These are phyloP conservation scores for Penicillium maclennaniae DNA, from an alignment of 495 filamentous ascomycete genomes.

Conservation along the genomic window DNA sequence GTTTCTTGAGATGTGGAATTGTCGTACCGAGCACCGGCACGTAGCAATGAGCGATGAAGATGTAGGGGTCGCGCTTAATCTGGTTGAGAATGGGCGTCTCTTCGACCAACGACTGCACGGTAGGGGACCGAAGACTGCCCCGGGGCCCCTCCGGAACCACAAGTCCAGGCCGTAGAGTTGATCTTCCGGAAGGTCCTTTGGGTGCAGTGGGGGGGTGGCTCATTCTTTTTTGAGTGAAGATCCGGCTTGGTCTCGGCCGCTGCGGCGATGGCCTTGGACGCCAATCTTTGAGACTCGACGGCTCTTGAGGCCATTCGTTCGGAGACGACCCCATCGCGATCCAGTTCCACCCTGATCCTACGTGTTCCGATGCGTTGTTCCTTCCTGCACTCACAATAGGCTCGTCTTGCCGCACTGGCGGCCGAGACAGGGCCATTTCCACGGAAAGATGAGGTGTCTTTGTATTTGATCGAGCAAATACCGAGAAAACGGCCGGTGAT, in stretches of 20 bases:
- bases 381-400: slow-evolving; percentile 56
- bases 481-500: slow-evolving; percentile 89
- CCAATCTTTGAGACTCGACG: slow-evolving; percentile 60
- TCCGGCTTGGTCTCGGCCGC: slow-evolving; percentile 28
- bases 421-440: slow-evolving; percentile 55
- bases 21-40: slow-evolving; percentile 86
- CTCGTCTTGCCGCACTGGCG: slow-evolving; percentile 70
- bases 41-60: slow-evolving; percentile 82
- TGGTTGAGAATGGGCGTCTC: slow-evolving; percentile 57
- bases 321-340: slow-evolving; percentile 81
- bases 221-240: slow-evolving; percentile 40
- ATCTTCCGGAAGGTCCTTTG: slow-evolving; percentile 76
- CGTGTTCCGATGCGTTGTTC: slow-evolving; percentile 70
- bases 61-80: slow-evolving; percentile 79
- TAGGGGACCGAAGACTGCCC: slow-evolving; percentile 38
- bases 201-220: slow-evolving; percentile 75
- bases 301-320: slow-evolving; percentile 65
- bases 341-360: slow-evolving; percentile 73
- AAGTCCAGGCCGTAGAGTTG: slow-evolving; percentile 34
- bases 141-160: slow-evolving; percentile 48
- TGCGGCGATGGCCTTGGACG: slow-evolving; percentile 29
- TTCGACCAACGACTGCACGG: slow-evolving; percentile 51
- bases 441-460: slow-evolving; percentile 60
- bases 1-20: slow-evolving; percentile 79
- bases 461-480: slow-evolving; percentile 85